Conservation (phyloP, 2,329 filamentous ascomycete species). For the Amesomyces nigricolor region DNA sequence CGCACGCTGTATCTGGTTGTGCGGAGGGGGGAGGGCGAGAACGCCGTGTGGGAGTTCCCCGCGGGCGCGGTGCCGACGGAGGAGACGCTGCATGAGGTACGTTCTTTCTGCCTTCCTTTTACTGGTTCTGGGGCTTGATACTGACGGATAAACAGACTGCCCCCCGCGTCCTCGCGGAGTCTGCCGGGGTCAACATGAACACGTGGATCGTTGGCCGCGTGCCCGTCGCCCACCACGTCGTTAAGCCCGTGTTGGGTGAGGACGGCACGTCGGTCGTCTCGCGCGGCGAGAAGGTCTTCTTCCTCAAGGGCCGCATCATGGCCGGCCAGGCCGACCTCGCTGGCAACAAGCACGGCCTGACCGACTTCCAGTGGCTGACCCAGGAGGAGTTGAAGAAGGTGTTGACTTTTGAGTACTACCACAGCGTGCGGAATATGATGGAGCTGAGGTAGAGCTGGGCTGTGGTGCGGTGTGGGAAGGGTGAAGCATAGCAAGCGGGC, state of each 20-base stretch:
- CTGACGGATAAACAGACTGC: conserved; percentile 57
- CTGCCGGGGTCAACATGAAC: conserved; percentile 93
- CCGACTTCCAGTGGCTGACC: conserved; percentile 87
- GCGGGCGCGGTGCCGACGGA: conserved; percentile 60
- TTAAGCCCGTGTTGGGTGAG: conserved; percentile 43
- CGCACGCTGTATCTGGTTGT: conserved; percentile 85
- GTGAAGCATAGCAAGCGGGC: conserved; percentile 1
- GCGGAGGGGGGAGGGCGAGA: conserved; percentile 47
- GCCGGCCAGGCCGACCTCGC: conserved; percentile 83
- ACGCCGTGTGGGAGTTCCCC: conserved; percentile 78
- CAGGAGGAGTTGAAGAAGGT: conserved; percentile 75
- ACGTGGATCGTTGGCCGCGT: conserved; percentile 93
- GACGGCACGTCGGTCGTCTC: conserved; percentile 36
- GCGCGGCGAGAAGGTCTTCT: conserved; percentile 80
- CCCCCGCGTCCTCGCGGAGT: conserved; percentile 67
- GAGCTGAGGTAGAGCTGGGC: conserved; percentile 54
- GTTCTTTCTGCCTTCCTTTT: conserved; percentile 30
- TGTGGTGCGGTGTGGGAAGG: neutral
- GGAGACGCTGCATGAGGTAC: conserved; percentile 78
- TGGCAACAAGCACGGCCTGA: conserved; percentile 64
- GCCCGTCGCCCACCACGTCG: conserved; percentile 74
- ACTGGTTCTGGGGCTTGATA: neutral
- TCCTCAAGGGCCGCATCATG: conserved; percentile 95
- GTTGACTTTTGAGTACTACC: conserved; percentile 65
- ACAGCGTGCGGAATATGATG: conserved; percentile 75